These are phyloP conservation scores for Rosa rugosa DNA, from an alignment of 306 rosid species.

Conservation along the genomic window DNA sequence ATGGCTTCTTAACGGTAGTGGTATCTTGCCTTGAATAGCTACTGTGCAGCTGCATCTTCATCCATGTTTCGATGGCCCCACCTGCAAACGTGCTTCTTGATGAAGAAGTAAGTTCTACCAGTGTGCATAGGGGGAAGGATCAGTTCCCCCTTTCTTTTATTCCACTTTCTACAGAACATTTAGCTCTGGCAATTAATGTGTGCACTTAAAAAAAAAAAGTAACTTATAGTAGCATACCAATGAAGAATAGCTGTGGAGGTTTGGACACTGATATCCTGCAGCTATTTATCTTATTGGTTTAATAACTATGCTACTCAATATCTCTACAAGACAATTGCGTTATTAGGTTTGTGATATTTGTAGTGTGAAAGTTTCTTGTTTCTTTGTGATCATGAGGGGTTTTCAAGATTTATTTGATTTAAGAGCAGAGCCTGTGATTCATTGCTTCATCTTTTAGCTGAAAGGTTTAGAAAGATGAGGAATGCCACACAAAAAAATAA, in stretches of 20 bases:
- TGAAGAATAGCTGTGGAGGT: conserved; percentile 30
- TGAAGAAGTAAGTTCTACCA: conserved; percentile 41
- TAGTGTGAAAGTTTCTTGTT: conserved; percentile 13
- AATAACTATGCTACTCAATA: conserved; percentile 12
- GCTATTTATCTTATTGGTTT: conserved; percentile 29
- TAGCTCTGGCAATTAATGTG: conserved; percentile 21
- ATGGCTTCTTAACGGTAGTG: conserved; percentile 5
- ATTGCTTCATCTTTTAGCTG: neutral
- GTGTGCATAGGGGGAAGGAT: conserved; percentile 28
- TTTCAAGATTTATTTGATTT: conserved; percentile 8
- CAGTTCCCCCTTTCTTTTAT: conserved; percentile 22
- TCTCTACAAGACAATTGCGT: conserved; percentile 29
- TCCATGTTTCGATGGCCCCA: conserved; percentile 12
- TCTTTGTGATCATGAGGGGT: conserved; percentile 9
- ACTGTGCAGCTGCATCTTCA: conserved; percentile 19
- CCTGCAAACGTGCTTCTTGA: conserved; percentile 22
- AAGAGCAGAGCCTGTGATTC: neutral
- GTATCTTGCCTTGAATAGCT: conserved; percentile 15
- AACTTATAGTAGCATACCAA: conserved; percentile 23
- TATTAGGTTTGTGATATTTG: conserved; percentile 27
- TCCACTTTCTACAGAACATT: conserved; percentile 24
- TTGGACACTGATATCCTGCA: conserved; percentile 19
- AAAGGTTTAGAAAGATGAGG: neutral
- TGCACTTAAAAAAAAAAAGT: conserved; percentile 26
- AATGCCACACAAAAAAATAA: neutral